These are phyloP conservation scores for Beta vulgaris DNA, from an alignment of 148 eudicot genomes.

Conservation along the genomic window DNA sequence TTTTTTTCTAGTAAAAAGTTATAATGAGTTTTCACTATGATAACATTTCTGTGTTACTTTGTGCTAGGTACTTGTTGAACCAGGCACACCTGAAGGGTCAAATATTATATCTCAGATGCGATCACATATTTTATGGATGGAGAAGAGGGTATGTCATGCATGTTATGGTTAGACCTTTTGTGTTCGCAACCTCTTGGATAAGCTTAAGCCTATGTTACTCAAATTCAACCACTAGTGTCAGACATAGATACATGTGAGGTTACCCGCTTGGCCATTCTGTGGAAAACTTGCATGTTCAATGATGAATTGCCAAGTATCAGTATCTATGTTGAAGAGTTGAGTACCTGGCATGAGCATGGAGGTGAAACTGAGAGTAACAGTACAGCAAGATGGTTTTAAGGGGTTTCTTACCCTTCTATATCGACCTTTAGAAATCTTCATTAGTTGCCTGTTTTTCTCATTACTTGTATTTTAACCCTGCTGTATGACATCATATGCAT, in stretches of 20 bases:
- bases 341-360: no score
- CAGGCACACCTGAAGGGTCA: conserved; percentile 96
- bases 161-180: neutral
- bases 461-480: neutral
- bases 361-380: neutral
- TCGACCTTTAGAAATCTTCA: neutral
- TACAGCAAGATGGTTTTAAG: neutral
- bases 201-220: neutral
- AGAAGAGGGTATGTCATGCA: conserved; percentile 63
- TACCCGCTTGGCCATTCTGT: neutral
- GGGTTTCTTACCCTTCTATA: neutral
- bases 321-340: neutral
- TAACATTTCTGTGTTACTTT: neutral
- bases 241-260: neutral
- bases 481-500: neutral
- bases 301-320: neutral
- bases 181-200: neutral
- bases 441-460: neutral
- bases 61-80: conserved; percentile 79
- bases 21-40: neutral
- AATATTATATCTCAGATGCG: conserved; percentile 88
- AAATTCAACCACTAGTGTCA: neutral
- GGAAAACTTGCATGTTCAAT: neutral
- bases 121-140: conserved; percentile 97
- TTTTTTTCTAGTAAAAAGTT: neutral